Base-by-base conservation (phyloP, 768 basidiomycete genomes). In the Crassisporium funariophilum region DNA sequence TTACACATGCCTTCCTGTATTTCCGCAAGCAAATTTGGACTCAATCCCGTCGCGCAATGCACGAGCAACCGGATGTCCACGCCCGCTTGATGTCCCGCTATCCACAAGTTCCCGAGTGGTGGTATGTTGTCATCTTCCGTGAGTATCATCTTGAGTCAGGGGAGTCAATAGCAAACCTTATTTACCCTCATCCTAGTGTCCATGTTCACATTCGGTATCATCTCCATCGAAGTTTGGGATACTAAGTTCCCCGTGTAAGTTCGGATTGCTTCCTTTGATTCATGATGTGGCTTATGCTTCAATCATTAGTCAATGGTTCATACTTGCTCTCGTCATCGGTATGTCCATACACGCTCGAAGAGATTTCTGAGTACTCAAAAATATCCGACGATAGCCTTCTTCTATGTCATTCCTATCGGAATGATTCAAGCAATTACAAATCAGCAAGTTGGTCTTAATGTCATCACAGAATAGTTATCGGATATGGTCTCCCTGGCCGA, bases 41-140 rank as follows among this genome's bases (percentile, higher is more conserved):
- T 0, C 88, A 90, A 63, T 68, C 83, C 21, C 81, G 83, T 39
- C 79, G 84, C 41, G 77, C 88, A 10, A 77, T 91, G 67, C 66
- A 76, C 36, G 91, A 91, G 55, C 88, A 92, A 57, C 84, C 87
- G 1, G 91, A 93, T 67, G 81, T 93, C 50, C 91, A 93, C 56
- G 87, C 88, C 15, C 79, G 88, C 10, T 72, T 93, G 27, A 93
- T 93, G 91, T 71, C 77, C 10, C 67, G 69, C 39, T 94, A 94
- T 60, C 73, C 70, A 1, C 86, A 86, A 55, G 75, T 92, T 12
- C 91, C 90, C 1, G 79, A 91, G 49, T 91, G 87, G 89, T 93
- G 91, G 91, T 93, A 91, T 62, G 62, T 71, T 7, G 58, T 74
- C 34, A 74, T 93, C 41, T 88, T 91, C 66, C 63, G 64, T 77